Conservation (phyloP, 345 rosid genomes). For the Turnera subulata region DNA sequence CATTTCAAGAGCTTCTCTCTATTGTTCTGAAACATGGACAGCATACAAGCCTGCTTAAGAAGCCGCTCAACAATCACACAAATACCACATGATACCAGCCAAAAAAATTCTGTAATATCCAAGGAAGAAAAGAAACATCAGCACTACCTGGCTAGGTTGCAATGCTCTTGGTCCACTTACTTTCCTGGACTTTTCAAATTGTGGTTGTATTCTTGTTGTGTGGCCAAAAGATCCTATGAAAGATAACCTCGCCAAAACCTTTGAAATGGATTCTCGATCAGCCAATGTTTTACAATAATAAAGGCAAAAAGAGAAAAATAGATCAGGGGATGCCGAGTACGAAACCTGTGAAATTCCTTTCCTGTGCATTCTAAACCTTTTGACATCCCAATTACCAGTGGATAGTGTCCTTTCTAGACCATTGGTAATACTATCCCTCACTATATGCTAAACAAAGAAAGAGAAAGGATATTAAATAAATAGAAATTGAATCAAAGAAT, state of each 20-base stretch:
- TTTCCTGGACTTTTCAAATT: slow-evolving; percentile 96
- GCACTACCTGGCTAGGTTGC: slow-evolving; percentile 91
- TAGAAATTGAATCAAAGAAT: neutral
- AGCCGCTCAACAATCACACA: too few relatives aligned
- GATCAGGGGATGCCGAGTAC: slow-evolving; percentile 6
- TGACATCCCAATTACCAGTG: slow-evolving; percentile 84
- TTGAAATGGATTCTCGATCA: slow-evolving; percentile 21
- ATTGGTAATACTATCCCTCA: slow-evolving; percentile 39
- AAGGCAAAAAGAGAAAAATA: slow-evolving; percentile 7
- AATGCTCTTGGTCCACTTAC: slow-evolving; percentile 98
- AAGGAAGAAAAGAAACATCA: slow-evolving; percentile 6
- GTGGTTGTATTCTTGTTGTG: slow-evolving; percentile 75
- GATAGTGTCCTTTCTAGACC: slow-evolving; percentile 91
- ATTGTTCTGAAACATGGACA: too few relatives aligned
- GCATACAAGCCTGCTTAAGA: slow-evolving; percentile 1
- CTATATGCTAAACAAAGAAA: slow-evolving; percentile 29
- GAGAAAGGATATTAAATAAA: neutral
- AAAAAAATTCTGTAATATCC: too few relatives aligned
- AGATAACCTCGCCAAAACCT: slow-evolving; percentile 84
- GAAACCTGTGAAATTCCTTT: slow-evolving; percentile 95
- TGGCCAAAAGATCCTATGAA: slow-evolving; percentile 76
- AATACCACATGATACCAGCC: too few relatives aligned
- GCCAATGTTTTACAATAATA: slow-evolving; percentile 12
- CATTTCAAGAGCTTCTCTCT: too few relatives aligned
- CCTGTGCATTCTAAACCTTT: slow-evolving; percentile 92